Conservation (phyloP, 139 green algal species). For the Picochlorum sp. region DNA sequence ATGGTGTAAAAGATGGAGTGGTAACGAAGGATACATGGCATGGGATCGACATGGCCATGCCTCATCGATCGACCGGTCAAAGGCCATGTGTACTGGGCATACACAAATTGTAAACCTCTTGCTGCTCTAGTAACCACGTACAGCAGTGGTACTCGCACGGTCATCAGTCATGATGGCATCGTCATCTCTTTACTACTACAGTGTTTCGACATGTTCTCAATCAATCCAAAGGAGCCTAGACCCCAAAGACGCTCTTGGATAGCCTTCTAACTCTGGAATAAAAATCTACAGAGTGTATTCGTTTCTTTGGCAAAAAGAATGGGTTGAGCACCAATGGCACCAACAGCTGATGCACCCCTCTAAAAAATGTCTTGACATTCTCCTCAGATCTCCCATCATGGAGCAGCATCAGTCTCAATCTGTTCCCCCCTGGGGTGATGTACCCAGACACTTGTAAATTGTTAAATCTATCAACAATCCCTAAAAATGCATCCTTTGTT, state of each 20-base stretch:
- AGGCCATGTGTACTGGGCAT: too few species aligned
- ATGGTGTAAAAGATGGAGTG: neutral
- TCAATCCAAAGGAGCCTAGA: too few species aligned
- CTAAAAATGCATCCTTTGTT: constrained; percentile 69
- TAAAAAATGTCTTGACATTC: constrained; percentile 75
- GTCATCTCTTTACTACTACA: too few species aligned
- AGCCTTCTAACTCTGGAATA: constrained; percentile 54
- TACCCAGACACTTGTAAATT: constrained; percentile 76
- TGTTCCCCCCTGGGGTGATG: constrained; percentile 55
- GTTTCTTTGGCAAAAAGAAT: constrained; percentile 58
- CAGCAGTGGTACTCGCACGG: too few species aligned
- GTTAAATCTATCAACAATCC: constrained; percentile 92
- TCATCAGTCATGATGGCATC: too few species aligned
- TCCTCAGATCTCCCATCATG: constrained; percentile 75
- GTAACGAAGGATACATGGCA: neutral
- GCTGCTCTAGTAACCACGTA: too few species aligned
- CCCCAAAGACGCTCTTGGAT: constrained; percentile 21
- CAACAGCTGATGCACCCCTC: constrained; percentile 86
- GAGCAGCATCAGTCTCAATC: constrained; percentile 80
- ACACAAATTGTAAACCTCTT: too few species aligned
- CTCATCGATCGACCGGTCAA: neutral
- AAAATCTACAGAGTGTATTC: constrained; percentile 65
- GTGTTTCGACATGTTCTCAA: too few species aligned
- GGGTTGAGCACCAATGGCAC: constrained; percentile 75
- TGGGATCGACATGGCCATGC: too few species aligned